Evolutionary conservation across 345 rosid genomes (phyloP).

Genomic region (Lepidium didymum): DNA sequence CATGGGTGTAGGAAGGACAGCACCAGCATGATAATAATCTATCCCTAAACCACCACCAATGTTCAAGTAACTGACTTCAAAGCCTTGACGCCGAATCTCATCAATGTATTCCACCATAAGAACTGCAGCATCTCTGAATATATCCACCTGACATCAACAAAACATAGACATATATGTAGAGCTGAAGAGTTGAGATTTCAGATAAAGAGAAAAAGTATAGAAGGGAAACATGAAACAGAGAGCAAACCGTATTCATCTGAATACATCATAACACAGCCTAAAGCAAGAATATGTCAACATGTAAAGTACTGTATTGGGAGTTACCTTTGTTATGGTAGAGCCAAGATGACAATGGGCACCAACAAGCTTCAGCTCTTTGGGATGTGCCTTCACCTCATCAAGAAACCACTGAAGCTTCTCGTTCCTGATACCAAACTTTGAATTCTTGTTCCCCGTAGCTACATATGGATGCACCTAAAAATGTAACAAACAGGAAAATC

Average conservation of each 20-base stretch:
- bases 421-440: conserved; percentile 97
- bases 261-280: background rate
- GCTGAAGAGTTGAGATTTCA: background rate
- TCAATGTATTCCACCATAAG: conserved; percentile 89
- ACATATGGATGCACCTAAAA: conserved; percentile 93
- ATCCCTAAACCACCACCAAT: conserved; percentile 98
- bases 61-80: conserved; percentile 78
- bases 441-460: conserved; percentile 95
- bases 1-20: conserved; percentile 85
- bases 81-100: conserved; percentile 81
- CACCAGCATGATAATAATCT: conserved; percentile 81
- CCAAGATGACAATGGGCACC: conserved; percentile 99
- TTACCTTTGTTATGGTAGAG: conserved; percentile 93
- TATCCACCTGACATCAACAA: conserved; percentile 66
- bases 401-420: conserved; percentile 99
- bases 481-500: background rate
- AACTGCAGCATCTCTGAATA: conserved; percentile 88
- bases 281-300: background rate
- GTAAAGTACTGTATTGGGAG: background rate
- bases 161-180: background rate
- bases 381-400: conserved; percentile 86
- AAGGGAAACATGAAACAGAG: background rate
- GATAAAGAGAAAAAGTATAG: background rate
- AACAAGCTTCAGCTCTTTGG: conserved; percentile 82
- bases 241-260: background rate